These are phyloP conservation scores for Sporodiniella umbellata DNA, from an alignment of 371 early-diverging fungal genomes.

Conservation along the genomic window DNA sequence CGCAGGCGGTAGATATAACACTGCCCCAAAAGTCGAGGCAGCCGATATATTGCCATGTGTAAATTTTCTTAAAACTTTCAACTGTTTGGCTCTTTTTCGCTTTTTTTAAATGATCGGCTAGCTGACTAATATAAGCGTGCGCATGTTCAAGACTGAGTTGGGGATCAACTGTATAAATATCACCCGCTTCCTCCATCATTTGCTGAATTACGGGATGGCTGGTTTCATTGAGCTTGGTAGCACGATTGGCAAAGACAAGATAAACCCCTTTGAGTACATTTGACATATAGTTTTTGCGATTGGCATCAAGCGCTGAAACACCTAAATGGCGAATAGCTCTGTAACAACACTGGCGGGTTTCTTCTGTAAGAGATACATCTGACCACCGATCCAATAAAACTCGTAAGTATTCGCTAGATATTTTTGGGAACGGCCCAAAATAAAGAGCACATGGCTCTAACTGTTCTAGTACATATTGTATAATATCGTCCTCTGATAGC, in stretches of 20 bases:
- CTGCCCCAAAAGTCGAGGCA: conserved; percentile 86
- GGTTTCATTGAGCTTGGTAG: conserved; percentile 68
- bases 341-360: conserved; percentile 58
- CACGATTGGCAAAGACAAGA: conserved; percentile 71
- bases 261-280: conserved; percentile 73
- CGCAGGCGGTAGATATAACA: conserved; percentile 70
- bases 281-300: conserved; percentile 36
- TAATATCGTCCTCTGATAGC: conserved; percentile 76
- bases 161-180: conserved; percentile 73
- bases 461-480: conserved; percentile 75
- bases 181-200: conserved; percentile 86
- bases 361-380: conserved; percentile 61
- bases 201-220: conserved; percentile 74
- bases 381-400: conserved; percentile 65
- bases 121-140: conserved; percentile 85
- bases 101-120: conserved; percentile 83
- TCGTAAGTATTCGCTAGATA: conserved; percentile 75
- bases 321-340: conserved; percentile 29
- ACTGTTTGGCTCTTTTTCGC: conserved; percentile 78
- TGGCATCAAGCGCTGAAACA: conserved; percentile 29
- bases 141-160: conserved; percentile 81
- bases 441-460: conserved; percentile 70
- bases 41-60: conserved; percentile 93
- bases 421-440: conserved; percentile 81
- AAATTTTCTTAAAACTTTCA: conserved; percentile 79